Conservation (phyloP, 257 asterid species). For the Solanum clarkiae region DNA sequence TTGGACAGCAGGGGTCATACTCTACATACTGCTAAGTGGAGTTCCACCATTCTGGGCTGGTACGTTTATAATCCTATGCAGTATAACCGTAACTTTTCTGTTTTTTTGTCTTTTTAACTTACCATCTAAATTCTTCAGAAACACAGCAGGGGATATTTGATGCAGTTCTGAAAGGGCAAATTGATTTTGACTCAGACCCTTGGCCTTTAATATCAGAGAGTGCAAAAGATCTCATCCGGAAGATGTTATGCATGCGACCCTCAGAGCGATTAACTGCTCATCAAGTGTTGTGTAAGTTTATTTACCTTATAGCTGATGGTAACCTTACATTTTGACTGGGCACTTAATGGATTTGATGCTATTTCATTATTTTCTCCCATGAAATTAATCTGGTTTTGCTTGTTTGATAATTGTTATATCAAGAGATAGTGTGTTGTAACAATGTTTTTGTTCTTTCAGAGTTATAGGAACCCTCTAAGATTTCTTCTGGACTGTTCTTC, state of each 20-base stretch:
- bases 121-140: constrained; percentile 36
- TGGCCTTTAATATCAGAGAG: constrained; percentile 81
- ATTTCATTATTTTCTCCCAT: not conserved
- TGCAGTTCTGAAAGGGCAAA: constrained; percentile 70
- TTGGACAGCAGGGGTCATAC: constrained; percentile 94
- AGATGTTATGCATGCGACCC: constrained; percentile 79
- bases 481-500: not conserved
- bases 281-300: constrained; percentile 69
- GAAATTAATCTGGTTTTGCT: not conserved
- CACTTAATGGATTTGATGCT: not conserved
- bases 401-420: not conserved
- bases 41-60: constrained; percentile 99
- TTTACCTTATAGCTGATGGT: not conserved
- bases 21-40: constrained; percentile 80
- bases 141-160: constrained; percentile 86
- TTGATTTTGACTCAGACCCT: constrained; percentile 77
- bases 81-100: not conserved
- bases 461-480: not conserved
- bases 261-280: constrained; percentile 76
- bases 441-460: not conserved
- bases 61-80: constrained; percentile 7
- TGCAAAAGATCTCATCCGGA: constrained; percentile 71
- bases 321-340: not conserved
- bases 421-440: not conserved
- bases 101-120: not conserved